phyloP scores from a whole-genome alignment of 148 eudicot species.

The Polygonum maritimum region DNA sequence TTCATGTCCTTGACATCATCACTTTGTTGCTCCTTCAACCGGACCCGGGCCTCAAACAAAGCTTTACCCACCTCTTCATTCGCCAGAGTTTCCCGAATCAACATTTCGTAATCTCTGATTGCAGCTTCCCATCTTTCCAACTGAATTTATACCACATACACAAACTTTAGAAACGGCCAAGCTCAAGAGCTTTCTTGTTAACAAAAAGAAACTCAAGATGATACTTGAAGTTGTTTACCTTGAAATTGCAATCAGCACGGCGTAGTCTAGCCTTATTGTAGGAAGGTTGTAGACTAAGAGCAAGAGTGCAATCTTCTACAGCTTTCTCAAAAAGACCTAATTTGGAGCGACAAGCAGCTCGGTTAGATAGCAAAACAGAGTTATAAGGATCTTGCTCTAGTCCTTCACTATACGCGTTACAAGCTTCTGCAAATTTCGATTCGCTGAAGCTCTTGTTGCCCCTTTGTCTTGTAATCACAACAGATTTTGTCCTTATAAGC shows the following conservation, averaged over 20 bases:
- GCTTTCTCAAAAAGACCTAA: constrained; percentile 58
- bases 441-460: constrained; percentile 52
- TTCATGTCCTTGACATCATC: constrained; percentile 4
- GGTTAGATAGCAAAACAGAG: constrained; percentile 51
- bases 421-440: constrained; percentile 41
- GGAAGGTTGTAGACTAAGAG: constrained; percentile 46
- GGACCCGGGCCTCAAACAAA: constrained; percentile 21
- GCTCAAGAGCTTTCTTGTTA: background rate
- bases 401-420: constrained; percentile 41
- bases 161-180: background rate
- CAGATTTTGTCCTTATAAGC: constrained; percentile 25
- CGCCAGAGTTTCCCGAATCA: constrained; percentile 41
- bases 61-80: constrained; percentile 44
- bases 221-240: constrained; percentile 8
- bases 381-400: constrained; percentile 48
- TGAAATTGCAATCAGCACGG: constrained; percentile 52
- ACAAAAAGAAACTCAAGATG: constrained; percentile 7
- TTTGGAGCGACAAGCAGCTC: constrained; percentile 62
- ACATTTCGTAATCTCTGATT: constrained; percentile 52
- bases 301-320: constrained; percentile 53
- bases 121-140: constrained; percentile 58
- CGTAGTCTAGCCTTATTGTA: constrained; percentile 62
- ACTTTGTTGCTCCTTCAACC: constrained; percentile 4
- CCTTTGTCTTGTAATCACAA: constrained; percentile 36
- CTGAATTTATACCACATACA: constrained; percentile 10